Evolutionary conservation across 2,329 filamentous ascomycete species (phyloP).

Genomic region (Ophiostoma montium): DNA sequence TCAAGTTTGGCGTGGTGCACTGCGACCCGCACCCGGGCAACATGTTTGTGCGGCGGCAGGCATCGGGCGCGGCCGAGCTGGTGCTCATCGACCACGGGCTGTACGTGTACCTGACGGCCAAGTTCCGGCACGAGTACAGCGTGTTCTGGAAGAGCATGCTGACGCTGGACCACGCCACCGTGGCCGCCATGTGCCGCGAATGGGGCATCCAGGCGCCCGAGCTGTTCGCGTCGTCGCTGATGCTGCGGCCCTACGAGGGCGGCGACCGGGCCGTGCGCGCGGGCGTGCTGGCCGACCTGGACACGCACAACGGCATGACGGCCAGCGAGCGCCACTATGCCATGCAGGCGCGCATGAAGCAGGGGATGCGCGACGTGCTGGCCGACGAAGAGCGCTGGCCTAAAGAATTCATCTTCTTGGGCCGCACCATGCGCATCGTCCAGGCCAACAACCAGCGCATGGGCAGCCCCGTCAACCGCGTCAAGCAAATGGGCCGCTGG

Average conservation of each 20-base stretch:
- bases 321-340: conserved; percentile 67
- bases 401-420: conserved; percentile 82
- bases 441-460: conserved; percentile 88
- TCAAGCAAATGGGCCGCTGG: conserved; percentile 91
- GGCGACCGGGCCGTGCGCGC: conserved; percentile 54
- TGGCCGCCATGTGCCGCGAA: conserved; percentile 53
- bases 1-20: conserved; percentile 89
- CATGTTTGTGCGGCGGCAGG: conserved; percentile 81
- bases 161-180: conserved; percentile 79
- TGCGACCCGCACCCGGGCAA: conserved; percentile 97
- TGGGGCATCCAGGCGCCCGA: conserved; percentile 89
- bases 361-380: conserved; percentile 53
- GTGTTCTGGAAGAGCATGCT: conserved; percentile 88
- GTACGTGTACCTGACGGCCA: conserved; percentile 78
- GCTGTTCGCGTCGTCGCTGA: conserved; percentile 78
- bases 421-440: conserved; percentile 81
- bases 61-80: conserved; percentile 71
- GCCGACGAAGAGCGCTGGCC: conserved; percentile 81
- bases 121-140: conserved; percentile 75
- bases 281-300: conserved; percentile 52
- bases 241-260: conserved; percentile 82
- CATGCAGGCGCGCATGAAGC: conserved; percentile 75
- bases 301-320: conserved; percentile 41
- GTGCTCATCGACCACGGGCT: conserved; percentile 95
- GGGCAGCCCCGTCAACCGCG: conserved; percentile 75